A percentile compares a stretch with the other conserved stretches of the same genome.
These are phyloP conservation scores for Russula foetens DNA, from an alignment of 768 basidiomycete genomes.

Conservation along the genomic window DNA sequence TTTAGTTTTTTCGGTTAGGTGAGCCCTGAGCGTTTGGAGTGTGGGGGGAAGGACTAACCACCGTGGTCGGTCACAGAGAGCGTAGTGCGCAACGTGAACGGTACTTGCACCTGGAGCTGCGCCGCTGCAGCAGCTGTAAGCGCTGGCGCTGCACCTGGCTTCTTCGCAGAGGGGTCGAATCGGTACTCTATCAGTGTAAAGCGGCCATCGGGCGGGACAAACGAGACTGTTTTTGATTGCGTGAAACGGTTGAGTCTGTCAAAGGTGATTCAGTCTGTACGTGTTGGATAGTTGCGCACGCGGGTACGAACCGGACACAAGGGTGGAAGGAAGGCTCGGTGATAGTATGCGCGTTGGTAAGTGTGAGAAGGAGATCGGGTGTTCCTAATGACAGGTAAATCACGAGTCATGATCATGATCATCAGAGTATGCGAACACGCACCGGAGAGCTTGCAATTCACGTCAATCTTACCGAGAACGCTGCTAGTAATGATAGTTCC, in stretches of 20 bases:
- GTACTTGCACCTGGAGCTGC: constrained; percentile 27
- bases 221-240: constrained; percentile 71
- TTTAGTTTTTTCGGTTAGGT: neutral
- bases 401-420: neutral
- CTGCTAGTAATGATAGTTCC: constrained; percentile 58
- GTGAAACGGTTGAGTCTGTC: constrained; percentile 71
- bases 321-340: constrained; percentile 83
- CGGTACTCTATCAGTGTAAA: constrained; percentile 84
- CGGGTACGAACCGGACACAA: constrained; percentile 65
- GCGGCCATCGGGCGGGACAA: constrained; percentile 88
- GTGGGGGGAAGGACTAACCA: constrained; percentile 27
- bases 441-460: constrained; percentile 75
- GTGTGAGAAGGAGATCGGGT: constrained; percentile 78
- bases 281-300: neutral
- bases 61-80: constrained; percentile 34
- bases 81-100: constrained; percentile 27
- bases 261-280: neutral
- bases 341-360: constrained; percentile 35
- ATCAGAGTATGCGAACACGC: constrained; percentile 7
- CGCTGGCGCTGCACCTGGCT: constrained; percentile 33
- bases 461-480: constrained; percentile 71
- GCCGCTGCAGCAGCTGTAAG: constrained; percentile 21
- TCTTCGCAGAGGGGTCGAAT: constrained; percentile 39
- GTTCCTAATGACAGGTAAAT: constrained; percentile 44
- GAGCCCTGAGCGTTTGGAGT: neutral